phyloP scores from a whole-genome alignment of 2,329 filamentous ascomycete species.

The Triangularia setosa region DNA sequence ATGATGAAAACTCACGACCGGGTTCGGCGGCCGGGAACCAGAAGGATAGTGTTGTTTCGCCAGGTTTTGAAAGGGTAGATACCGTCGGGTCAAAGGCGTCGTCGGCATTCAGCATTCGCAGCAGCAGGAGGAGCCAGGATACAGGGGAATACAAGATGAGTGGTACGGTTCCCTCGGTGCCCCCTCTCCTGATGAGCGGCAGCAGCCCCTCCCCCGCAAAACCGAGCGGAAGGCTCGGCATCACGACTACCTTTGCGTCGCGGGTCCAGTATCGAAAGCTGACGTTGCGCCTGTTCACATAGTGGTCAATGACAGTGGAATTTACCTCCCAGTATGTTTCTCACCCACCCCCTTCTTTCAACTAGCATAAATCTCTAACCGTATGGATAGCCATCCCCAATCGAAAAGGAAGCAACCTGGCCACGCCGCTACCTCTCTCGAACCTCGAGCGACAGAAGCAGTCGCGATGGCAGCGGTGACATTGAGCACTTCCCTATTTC shows the following conservation, averaged over 20 bases:
- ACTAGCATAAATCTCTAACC: conserved; percentile 2
- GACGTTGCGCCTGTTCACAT: conserved; percentile 12
- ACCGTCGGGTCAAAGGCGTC: conserved; percentile 60
- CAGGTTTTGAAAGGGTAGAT: conserved; percentile 59
- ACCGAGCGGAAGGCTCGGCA: not conserved
- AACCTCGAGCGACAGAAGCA: conserved; percentile 50
- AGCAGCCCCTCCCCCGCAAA: conserved; percentile 8
- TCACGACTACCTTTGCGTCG: not conserved
- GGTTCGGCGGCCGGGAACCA: conserved; percentile 32
- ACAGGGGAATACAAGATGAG: conserved; percentile 76
- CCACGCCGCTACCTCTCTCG: conserved; percentile 52
- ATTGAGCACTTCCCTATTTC: conserved; percentile 95
- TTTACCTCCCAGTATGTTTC: conserved; percentile 86
- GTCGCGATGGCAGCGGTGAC: conserved; percentile 52
- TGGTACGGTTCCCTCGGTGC: conserved; percentile 48
- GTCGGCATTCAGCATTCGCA: conserved; percentile 59
- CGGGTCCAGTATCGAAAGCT: not conserved
- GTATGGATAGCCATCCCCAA: conserved; percentile 68
- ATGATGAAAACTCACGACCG: conserved; percentile 53
- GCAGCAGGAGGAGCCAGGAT: conserved; percentile 56
- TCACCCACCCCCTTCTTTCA: not conserved
- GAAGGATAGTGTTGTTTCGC: conserved; percentile 43
- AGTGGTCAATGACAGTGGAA: conserved; percentile 95
- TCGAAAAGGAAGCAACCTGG: conserved; percentile 82
- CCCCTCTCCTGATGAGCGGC: not conserved